Evolutionary conservation across 176 grass and related monocot genomes (phyloP), one percentile per base, ranked within the genome.

Genomic region (Pontederia paniculata): DNA sequence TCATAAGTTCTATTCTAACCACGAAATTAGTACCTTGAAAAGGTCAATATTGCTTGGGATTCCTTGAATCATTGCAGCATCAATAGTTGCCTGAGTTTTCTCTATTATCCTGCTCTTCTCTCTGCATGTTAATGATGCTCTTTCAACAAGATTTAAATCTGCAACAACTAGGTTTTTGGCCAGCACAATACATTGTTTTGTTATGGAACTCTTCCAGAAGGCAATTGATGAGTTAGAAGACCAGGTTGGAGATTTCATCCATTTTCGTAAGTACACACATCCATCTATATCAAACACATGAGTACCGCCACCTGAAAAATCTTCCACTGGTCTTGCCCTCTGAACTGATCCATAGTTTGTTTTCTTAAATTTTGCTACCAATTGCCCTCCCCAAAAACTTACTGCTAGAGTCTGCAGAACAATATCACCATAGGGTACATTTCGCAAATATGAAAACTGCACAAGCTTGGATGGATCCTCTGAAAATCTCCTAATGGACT

Each of bases 21-120:
- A 42, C 53, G 45, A 55, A 10, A 48, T 50, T 66, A 52, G 37
- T 78, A 96, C 79, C 91, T 96, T 96, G 87, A 96, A 97, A 77
- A 97, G 86, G 70, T 90, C 86, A 73, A 97, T 97, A 73, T 97
- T 97, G 74, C 86, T 87, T 76, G 91, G 91, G 77, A 97, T 97
- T 67, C 91, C 91, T 97, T 97, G 65, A 28, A 96, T 83, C 62
- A 83, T 90, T 64, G 91, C 91, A 53, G 91, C 91, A 76, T 80
- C 80, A 79, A 97, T 87, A 70, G 91, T 97, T 1, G 82, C 91
- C 21, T 73, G 77, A 71, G 83, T 97, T 72, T 72, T 86, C 66
- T 97, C 82, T 67, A 87, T 76, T 60, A 97, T 70, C 52, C 71
- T 75, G 45, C 80, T 89, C 63, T 57, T 89, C 77, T 90, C 83